Evolutionary conservation across 306 rosid genomes (phyloP).

Genomic region (Dalbergia cochinchinensis): DNA sequence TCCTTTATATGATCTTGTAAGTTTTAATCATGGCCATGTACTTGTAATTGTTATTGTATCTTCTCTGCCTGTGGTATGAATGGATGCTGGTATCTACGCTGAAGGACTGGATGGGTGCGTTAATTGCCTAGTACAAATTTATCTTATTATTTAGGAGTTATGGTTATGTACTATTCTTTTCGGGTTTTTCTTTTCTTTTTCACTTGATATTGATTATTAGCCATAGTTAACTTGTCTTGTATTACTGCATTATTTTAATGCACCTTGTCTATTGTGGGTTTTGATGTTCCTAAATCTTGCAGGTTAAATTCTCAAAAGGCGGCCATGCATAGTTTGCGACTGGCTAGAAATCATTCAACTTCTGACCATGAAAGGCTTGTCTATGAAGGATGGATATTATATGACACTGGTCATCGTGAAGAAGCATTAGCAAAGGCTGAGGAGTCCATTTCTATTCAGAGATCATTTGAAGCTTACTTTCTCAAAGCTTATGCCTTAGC

Average conservation of each 20-base stretch:
- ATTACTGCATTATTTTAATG: not conserved
- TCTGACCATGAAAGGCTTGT: constrained; percentile 87
- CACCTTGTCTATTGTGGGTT: not conserved
- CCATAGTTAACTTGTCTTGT: not conserved
- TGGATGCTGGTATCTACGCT: constrained; percentile 27
- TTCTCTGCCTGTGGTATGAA: not conserved
- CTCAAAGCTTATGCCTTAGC: constrained; percentile 90
- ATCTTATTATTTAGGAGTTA: constrained; percentile 25
- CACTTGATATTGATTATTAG: not conserved
- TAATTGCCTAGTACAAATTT: constrained; percentile 5
- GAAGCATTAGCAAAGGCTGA: constrained; percentile 90
- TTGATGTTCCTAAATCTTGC: constrained; percentile 44
- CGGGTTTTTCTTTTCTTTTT: not conserved
- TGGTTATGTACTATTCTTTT: not conserved
- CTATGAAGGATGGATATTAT: constrained; percentile 94
- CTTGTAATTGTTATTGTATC: constrained; percentile 35
- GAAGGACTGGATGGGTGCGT: not conserved
- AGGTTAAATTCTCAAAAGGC: constrained; percentile 93
- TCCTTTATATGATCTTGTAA: not conserved
- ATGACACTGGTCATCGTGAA: constrained; percentile 93
- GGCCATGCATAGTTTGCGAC: constrained; percentile 84
- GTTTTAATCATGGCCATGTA: constrained; percentile 3
- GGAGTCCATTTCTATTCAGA: constrained; percentile 80
- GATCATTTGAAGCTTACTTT: constrained; percentile 96
- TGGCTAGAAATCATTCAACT: constrained; percentile 79